Evolutionary conservation across 768 basidiomycete genomes (phyloP), one percentile per base, ranked within the genome.

Genomic region (Tricholoma sp.): DNA sequence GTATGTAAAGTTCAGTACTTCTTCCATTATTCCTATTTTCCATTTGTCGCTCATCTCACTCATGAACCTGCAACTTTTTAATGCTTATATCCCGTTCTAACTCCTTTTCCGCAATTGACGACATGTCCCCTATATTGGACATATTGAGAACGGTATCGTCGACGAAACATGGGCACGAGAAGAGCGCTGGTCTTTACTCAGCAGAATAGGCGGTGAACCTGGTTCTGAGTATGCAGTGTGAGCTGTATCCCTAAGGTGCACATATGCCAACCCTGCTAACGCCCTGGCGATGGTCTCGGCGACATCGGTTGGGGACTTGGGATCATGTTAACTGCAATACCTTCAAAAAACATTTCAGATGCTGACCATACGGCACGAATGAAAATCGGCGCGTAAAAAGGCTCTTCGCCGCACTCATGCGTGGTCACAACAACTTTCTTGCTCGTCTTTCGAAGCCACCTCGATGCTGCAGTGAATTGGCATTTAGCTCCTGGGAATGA

Each of bases 51-150:
- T 21, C 41, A 43, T 43, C 41, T 43, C 41, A 9, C 19, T 43
- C 19, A 43, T 43, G 41, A 21, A 43, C 9, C 41, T 43, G 19
- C 41, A 43, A 43, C 62, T 39, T 3, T 47, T 50, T 11, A 71
- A 71, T 21, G 63, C 61, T 47, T 68, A 66, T 49, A 71, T 41
- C 66, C n/a, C 67, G 68, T 7, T 63, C 57, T 22, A 69, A 59
- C 31, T 67, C 66, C 43, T 52, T 57, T 39, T 67, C 63, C 45
- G 4, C 35, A 43, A 39, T 59, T 37, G 9, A 53, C 29, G 10
- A 35, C 18, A 43, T 43, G 41, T 5, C 18, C 9, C 5, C 1
- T 16, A 1, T 5, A 6, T 1, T 18, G 41, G 18, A 18, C 18
- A 19, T n/a, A 43, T 43, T 18, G n/a, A 5, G 5, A 43, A 19